phyloP scores from a whole-genome alignment of 768 basidiomycete species.

The Suillus spraguei region DNA sequence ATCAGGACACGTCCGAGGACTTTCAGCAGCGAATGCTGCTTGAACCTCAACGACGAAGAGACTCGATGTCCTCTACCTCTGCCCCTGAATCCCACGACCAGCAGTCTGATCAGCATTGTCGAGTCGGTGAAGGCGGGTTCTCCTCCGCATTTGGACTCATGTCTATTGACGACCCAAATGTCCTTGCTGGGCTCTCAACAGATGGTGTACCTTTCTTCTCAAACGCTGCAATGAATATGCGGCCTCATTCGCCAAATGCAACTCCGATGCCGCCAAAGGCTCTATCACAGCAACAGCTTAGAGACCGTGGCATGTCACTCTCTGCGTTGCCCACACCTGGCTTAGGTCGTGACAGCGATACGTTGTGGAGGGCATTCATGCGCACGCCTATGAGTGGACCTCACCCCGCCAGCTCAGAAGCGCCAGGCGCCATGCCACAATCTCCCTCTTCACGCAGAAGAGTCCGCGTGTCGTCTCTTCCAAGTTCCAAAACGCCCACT shows the following conservation, averaged over 20 bases:
- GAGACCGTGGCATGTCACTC: constrained; percentile 28
- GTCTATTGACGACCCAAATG: constrained; percentile 74
- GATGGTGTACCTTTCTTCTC: constrained; percentile 70
- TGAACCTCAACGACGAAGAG: constrained; percentile 19
- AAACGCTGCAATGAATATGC: constrained; percentile 24
- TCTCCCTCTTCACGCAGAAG: constrained; percentile 41
- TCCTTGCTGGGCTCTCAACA: constrained; percentile 59
- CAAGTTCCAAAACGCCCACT: constrained; percentile 68
- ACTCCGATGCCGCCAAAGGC: constrained; percentile 47
- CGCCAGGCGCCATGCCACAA: constrained; percentile 24
- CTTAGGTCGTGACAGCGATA: constrained; percentile 40
- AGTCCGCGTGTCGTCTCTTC: constrained; percentile 65
- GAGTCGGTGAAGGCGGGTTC: constrained; percentile 43
- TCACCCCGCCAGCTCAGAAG: constrained; percentile 18
- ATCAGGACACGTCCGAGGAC: constrained; percentile 31
- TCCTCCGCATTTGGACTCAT: constrained; percentile 73
- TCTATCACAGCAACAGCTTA: constrained; percentile 23
- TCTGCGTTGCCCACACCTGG: constrained; percentile 36
- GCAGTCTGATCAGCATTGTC: constrained; percentile 17
- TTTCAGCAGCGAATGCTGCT: constrained; percentile 23
- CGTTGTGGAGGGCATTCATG: constrained; percentile 78
- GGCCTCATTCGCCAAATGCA: constrained; percentile 44
- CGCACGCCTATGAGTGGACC: constrained; percentile 59
- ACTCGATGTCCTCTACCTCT: constrained; percentile 18
- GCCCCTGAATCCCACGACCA: constrained; percentile 14